Evolutionary conservation across 257 asterid species (phyloP).

Genomic region (Echium plantagineum): DNA sequence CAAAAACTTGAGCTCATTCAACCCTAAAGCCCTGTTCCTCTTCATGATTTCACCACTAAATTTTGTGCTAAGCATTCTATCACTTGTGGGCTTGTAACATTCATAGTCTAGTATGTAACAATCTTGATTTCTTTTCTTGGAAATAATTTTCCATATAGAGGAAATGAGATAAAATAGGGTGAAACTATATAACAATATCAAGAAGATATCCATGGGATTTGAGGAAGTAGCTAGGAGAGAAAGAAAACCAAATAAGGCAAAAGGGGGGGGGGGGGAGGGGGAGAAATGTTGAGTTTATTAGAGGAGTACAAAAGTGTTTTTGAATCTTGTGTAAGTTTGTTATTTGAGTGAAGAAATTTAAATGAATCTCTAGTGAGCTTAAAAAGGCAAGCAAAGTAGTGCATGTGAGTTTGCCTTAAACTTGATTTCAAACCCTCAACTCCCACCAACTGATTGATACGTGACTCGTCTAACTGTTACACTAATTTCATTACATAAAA

Average conservation of each 20-base stretch:
- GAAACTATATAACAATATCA: conserved; percentile 19
- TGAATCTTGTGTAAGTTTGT: neutral
- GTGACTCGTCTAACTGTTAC: conserved; percentile 14
- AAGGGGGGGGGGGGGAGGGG: neutral
- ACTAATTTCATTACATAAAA: neutral
- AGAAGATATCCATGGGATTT: conserved; percentile 30
- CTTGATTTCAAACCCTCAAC: conserved; percentile 30
- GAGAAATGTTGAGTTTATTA: neutral
- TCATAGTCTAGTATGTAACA: conserved; percentile 77
- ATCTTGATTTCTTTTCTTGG: conserved; percentile 22
- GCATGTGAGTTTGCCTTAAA: conserved; percentile 27
- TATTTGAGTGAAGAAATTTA: conserved; percentile 2
- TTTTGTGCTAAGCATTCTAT: conserved; percentile 41
- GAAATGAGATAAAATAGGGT: conserved; percentile 31
- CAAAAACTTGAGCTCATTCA: conserved; percentile 61
- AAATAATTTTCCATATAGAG: conserved; percentile 17
- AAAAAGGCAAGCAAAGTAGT: conserved; percentile 11
- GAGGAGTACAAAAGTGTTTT: neutral
- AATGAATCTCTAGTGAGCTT: conserved; percentile 1
- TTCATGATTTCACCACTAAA: conserved; percentile 49
- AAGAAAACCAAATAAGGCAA: neutral
- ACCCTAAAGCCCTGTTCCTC: conserved; percentile 66
- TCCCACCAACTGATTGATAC: conserved; percentile 36
- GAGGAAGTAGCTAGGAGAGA: neutral
- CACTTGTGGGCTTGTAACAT: conserved; percentile 48